These are phyloP conservation scores for Peronospora tabacina DNA, from an alignment of 352 stramenopile species.

Conservation along the genomic window DNA sequence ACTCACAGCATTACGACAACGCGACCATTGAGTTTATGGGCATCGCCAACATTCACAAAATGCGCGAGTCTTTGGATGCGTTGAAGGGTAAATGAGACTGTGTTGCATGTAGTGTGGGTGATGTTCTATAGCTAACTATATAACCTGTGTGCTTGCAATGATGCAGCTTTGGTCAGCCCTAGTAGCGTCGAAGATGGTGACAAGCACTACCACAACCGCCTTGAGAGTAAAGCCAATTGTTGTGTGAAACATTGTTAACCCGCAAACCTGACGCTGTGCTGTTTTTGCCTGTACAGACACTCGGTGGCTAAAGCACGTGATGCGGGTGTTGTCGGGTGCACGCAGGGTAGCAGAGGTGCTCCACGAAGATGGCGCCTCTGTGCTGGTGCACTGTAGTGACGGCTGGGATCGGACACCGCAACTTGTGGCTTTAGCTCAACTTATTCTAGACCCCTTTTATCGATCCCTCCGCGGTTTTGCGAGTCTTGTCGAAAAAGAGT, in stretches of 20 bases:
- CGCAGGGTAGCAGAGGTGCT: conserved; percentile 70
- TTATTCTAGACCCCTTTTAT: conserved; percentile 85
- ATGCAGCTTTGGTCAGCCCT: conserved; percentile 64
- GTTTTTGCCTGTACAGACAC: conserved; percentile 56
- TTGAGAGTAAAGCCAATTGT: conserved; percentile 52
- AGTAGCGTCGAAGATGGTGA: conserved; percentile 78
- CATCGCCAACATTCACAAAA: conserved; percentile 99
- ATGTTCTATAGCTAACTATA: conserved; percentile 5
- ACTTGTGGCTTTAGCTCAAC: conserved; percentile 66
- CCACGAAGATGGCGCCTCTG: conserved; percentile 74
- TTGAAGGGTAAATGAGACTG: conserved; percentile 49
- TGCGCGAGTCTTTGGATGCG: conserved; percentile 91
- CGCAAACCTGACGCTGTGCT: conserved; percentile 3
- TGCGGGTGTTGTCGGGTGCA: conserved; percentile 72
- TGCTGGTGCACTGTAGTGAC: conserved; percentile 83
- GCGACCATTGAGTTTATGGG: conserved; percentile 95
- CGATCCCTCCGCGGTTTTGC: conserved; percentile 79
- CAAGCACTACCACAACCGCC: conserved; percentile 82
- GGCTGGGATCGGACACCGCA: conserved; percentile 85
- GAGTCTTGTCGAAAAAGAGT: conserved; percentile 80
- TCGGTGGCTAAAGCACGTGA: conserved; percentile 95
- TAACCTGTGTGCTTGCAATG: conserved; percentile 3
- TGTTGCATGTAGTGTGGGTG: background rate
- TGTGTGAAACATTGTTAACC: background rate
- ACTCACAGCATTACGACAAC: conserved; percentile 94